A percentile compares a stretch with the other conserved stretches of the same genome.
Conservation (phyloP, 805 yeast genomes). For the Sugiyamaella smithiae region DNA sequence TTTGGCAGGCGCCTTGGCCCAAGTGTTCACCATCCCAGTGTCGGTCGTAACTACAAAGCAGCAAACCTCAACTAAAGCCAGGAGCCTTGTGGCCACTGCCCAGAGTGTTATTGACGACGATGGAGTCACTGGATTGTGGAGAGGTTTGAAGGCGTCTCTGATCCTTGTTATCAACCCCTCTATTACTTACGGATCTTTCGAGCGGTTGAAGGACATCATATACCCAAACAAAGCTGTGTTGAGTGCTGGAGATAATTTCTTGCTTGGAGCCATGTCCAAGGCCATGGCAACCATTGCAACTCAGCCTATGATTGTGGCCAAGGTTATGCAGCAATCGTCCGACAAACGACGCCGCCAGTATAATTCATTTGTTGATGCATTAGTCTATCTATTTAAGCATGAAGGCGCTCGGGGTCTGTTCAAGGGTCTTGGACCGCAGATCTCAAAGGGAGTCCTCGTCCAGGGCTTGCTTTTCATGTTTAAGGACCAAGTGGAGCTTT, state of each 20-base stretch:
- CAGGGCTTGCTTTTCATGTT: slow-evolving; percentile 83
- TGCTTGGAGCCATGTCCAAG: slow-evolving; percentile 77
- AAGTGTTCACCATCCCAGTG: slow-evolving; percentile 77
- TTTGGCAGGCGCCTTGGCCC: slow-evolving; percentile 78
- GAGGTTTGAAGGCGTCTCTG: slow-evolving; percentile 75
- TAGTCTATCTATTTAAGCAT: slow-evolving; percentile 55
- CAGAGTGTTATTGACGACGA: slow-evolving; percentile 56
- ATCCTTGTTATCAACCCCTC: slow-evolving; percentile 81
- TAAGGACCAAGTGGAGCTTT: slow-evolving; percentile 57
- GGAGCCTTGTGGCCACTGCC: slow-evolving; percentile 42
- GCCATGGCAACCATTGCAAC: slow-evolving; percentile 75
- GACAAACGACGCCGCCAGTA: slow-evolving; percentile 38
- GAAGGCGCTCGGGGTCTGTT: slow-evolving; percentile 67
- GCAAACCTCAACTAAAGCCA: slow-evolving; percentile 33
- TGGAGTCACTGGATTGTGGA: slow-evolving; percentile 74
- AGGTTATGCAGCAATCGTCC: slow-evolving; percentile 68
- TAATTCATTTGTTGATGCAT: slow-evolving; percentile 59
- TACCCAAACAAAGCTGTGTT: slow-evolving; percentile 43
- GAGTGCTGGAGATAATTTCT: slow-evolving; percentile 61
- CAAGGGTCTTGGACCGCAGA: slow-evolving; percentile 79
- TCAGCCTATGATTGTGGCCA: slow-evolving; percentile 81
- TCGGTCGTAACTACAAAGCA: slow-evolving; percentile 67
- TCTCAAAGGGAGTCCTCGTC: slow-evolving; percentile 75
- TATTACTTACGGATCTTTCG: slow-evolving; percentile 80
- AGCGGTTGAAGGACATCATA: slow-evolving; percentile 56